Base-by-base conservation (phyloP, 2,329 filamentous ascomycete species). In the Raffaelea ambrosiae region DNA sequence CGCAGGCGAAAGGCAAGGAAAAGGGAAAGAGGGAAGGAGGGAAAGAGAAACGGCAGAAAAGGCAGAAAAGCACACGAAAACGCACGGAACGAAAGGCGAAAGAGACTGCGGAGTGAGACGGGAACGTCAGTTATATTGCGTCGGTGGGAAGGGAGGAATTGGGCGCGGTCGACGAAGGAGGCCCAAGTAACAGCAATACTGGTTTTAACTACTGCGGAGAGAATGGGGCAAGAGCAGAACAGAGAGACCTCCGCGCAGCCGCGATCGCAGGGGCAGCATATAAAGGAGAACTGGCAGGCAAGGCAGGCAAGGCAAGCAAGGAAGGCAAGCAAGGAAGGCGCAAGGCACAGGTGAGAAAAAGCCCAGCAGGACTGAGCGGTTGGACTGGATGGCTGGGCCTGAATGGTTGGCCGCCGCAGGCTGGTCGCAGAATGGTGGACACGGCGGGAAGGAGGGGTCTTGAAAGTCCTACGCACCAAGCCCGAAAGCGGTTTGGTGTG, bases 401-500 rank as follows among this genome's bases (percentile, higher is more conserved):
- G n/a, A n/a, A n/a, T n/a, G n/a, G n/a, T n/a, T n/a, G n/a, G 21
- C 41, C 13, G 46, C 26, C 26, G 13, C 26, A 7, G 26, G 26
- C 26, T n/a, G 26, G 26, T 7, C 26, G 13, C 7, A 13, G 7
- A 7, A 43, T 42, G 35, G 21, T 13, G 35, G 21, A 33, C 8
- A 36, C 26, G 13, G 26, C 26, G 36, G 41, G 23, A 48, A 23
- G 36, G 35, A 44, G 42, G 38, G 40, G 41, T 11, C 4, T 7
- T 9, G 19, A 48, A 43, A 44, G 47, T 44, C 47, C 41, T 44
- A 44, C 44, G 29, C 48, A 35, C n/a, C 18, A 29, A 40, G 47
- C 26, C 48, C 44, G 13, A 43, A 51, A 47, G 26, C 39, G 38
- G 47, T 35, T 22, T 50, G 42, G 50, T 52, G 52, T 52, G 50